phyloP scores from a whole-genome alignment of 2,329 filamentous ascomycete species.

The Ophiostoma populinum region DNA sequence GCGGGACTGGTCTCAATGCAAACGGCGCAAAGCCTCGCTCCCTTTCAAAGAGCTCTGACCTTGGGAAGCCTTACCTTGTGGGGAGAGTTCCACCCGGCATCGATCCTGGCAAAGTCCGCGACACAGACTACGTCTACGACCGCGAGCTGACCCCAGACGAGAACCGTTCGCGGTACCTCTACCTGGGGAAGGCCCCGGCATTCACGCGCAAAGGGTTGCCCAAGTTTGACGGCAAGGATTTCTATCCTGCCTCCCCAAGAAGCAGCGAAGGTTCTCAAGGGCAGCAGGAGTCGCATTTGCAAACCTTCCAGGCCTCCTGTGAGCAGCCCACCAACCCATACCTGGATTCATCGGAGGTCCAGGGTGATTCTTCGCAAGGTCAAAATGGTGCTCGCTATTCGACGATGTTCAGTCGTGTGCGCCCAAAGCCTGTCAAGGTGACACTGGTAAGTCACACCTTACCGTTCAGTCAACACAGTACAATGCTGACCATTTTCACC shows the following conservation, averaged over 20 bases:
- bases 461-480: no score
- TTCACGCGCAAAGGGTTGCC: constrained; percentile 35
- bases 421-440: constrained; percentile 9
- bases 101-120: constrained; percentile 22
- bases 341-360: no score
- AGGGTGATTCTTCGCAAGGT: no score
- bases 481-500: no score
- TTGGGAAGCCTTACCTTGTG: constrained; percentile 33
- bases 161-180: constrained; percentile 38
- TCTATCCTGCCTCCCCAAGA: constrained; percentile 38
- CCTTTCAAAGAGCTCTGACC: constrained; percentile 7
- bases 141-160: constrained; percentile 43
- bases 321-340: not conserved
- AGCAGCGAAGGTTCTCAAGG: no score
- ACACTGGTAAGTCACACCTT: constrained; percentile 11
- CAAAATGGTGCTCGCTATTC: no score
- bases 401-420: constrained; percentile 1
- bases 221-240: constrained; percentile 48
- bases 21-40: constrained; percentile 1
- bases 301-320: not conserved
- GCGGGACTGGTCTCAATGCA: not conserved
- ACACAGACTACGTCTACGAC: constrained; percentile 34
- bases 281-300: no score
- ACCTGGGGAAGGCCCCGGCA: constrained; percentile 39
- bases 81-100: constrained; percentile 31